Evolutionary conservation across 345 rosid species (phyloP).

Genomic region (Murraya koenigii): DNA sequence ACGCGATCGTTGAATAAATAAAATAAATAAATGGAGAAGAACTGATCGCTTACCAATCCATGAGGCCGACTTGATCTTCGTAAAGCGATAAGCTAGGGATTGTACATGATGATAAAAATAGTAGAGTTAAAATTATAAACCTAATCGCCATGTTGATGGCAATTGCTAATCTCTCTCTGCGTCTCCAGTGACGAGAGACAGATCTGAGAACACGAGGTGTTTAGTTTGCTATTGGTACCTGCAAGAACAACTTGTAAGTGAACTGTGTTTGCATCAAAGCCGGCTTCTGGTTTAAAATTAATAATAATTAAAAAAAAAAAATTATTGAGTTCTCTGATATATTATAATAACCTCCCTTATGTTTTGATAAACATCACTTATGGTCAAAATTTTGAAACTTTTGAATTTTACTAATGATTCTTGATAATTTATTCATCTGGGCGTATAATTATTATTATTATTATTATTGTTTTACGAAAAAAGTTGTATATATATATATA

Average conservation of each 20-base stretch:
- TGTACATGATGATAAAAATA: constrained; percentile 44
- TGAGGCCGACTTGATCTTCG: constrained; percentile 96
- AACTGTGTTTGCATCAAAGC: not conserved
- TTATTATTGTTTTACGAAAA: rapidly evolving
- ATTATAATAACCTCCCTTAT: not conserved
- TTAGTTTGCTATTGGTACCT: too few relatives aligned
- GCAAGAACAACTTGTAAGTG: not conserved
- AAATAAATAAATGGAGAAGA: not conserved
- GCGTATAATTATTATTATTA: too few relatives aligned
- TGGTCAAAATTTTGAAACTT: not conserved
- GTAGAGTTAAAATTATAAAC: constrained; percentile 28
- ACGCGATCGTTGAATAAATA: not conserved
- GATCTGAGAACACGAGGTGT: constrained; percentile 26
- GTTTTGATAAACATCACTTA: not conserved
- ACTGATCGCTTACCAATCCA: constrained; percentile 67
- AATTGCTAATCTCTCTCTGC: not conserved
- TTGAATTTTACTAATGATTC: not conserved
- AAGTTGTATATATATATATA: too few relatives aligned
- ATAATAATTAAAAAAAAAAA: not conserved
- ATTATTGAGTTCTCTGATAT: not conserved
- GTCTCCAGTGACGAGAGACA: constrained; percentile 18
- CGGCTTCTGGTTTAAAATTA: not conserved
- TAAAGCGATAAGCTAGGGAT: constrained; percentile 52
- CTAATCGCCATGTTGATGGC: constrained; percentile 61
- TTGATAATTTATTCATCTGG: too few relatives aligned